Base-by-base conservation (phyloP, 1,139 yeast species). In the Debaryomyces sp. region DNA sequence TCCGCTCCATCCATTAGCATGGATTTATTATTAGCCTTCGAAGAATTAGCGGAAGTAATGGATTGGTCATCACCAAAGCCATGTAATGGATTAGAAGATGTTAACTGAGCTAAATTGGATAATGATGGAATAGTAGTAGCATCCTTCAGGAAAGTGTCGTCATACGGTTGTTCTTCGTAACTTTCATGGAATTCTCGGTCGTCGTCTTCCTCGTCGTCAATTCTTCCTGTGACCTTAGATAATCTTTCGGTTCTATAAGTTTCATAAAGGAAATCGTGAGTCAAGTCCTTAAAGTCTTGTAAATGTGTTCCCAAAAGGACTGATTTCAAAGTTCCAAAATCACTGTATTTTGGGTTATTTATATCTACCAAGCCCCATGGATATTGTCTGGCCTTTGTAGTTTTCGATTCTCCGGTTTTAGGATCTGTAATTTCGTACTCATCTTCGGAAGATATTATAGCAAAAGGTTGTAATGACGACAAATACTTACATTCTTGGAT, bases 361-460 rank as follows among this genome's bases (percentile, higher is more conserved):
- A 81, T 77, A 63, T 92, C 96, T 44, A 94, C 85, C 47, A 83
- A 68, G 0, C 98, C 98, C 98, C 99, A 94, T 17, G 97, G 97
- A 64, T 92, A 94, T 65, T 84, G 81, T 66, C 99, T 82, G 6
- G 90, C 97, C 54, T 92, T 82, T 41, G 87, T 79, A 43, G 77
- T 65, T 42, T 58, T 65, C n/a, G 66, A 49, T 52, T 78, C 75
- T 9, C 92, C 94, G 21, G 84, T 77, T 24, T 62, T 65, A 12
- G 78, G 67, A 58, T 86, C 91, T 44, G 60, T 65, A 40, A 75
- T 65, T 57, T 82, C 86, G 53, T 67, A 73, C 34, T 75, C 75
- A 22, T 67, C 70, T 61, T 81, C 84, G 3, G 96, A 86, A 5
- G 96, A 88, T 57, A 92, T 86, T 34, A 92, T 78, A 1, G 97